These are phyloP conservation scores for Solanum arcanum DNA, from an alignment of 257 asterid species.

Conservation along the genomic window DNA sequence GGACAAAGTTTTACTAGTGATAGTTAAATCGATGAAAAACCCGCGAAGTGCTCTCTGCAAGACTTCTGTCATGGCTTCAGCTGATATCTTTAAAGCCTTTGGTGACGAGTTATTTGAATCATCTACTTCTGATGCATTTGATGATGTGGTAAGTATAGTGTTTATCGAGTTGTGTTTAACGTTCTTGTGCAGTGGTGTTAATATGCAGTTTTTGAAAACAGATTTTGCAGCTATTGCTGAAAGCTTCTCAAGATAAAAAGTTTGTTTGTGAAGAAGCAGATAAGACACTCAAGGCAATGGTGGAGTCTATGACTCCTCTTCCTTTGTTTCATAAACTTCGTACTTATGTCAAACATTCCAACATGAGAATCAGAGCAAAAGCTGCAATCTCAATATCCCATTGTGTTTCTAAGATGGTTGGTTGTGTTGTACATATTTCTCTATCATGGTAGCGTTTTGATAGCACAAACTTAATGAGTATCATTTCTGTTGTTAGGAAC, in stretches of 20 bases:
- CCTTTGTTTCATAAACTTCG: slow-evolving; percentile 56
- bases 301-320: slow-evolving; percentile 58
- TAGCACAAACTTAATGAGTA: background rate
- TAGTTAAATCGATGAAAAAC: slow-evolving; percentile 81
- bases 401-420: slow-evolving; percentile 75
- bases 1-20: slow-evolving; percentile 46
- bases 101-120: slow-evolving; percentile 53
- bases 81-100: slow-evolving; percentile 72
- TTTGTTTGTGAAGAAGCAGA: slow-evolving; percentile 98
- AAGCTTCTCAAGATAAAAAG: slow-evolving; percentile 89
- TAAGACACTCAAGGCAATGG: slow-evolving; percentile 51
- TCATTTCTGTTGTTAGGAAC: slow-evolving; percentile 31
- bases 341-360: slow-evolving; percentile 47
- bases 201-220: slow-evolving; percentile 2
- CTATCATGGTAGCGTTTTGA: too few species aligned
- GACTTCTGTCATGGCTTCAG: slow-evolving; percentile 84
- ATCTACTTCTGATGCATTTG: slow-evolving; percentile 40
- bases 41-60: slow-evolving; percentile 96
- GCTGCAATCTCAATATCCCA: slow-evolving; percentile 64
- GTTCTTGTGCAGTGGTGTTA: background rate
- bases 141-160: slow-evolving; percentile 41
- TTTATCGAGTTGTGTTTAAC: background rate
- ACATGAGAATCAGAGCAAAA: slow-evolving; percentile 72
- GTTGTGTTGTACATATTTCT: background rate
- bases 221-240: slow-evolving; percentile 82